Percentiles rank a stretch among this genome's conserved stretches.
These are phyloP conservation scores for Cyberlindnera xylosilytica DNA, from an alignment of 805 yeast species.

Conservation along the genomic window DNA sequence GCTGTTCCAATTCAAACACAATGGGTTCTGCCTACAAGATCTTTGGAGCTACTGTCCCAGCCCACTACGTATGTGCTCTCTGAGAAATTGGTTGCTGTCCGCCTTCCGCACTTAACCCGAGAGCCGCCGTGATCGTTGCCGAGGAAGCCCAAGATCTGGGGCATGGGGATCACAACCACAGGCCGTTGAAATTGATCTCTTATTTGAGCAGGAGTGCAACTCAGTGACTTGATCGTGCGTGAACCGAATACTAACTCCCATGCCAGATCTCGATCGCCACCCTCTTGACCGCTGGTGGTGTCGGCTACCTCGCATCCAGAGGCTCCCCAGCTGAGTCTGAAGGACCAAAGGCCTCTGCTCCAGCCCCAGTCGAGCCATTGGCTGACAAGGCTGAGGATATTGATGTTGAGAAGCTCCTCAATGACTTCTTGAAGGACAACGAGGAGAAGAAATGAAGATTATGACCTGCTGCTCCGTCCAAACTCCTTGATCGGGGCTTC, in stretches of 20 bases:
- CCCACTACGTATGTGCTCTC: constrained; percentile 29
- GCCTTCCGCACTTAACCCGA: too few species aligned
- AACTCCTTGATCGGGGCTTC: too few species aligned
- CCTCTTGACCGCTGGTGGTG: constrained; percentile 31
- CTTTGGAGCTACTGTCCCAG: constrained; percentile 28
- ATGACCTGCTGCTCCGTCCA: too few species aligned
- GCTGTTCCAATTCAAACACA: constrained; percentile 1
- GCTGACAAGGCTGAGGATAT: constrained; percentile 28
- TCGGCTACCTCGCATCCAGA: constrained; percentile 25
- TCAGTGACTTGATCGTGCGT: too few species aligned
- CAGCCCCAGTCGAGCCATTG: constrained; percentile 26
- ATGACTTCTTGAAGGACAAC: constrained; percentile 30
- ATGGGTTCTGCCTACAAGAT: constrained; percentile 30
- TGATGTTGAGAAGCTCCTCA: constrained; percentile 33
- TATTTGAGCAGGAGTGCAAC: too few species aligned
- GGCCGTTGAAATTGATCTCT: too few species aligned
- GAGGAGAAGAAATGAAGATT: constrained; percentile 15
- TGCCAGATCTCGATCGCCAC: constrained; percentile 31
- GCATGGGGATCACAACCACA: too few species aligned
- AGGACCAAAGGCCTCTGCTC: constrained; percentile 19
- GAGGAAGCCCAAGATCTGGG: neutral
- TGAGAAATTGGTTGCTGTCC: too few species aligned
- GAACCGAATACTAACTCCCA: neutral
- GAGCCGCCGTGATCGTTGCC: too few species aligned
- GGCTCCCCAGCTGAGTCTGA: constrained; percentile 24